phyloP scores from a whole-genome alignment of 805 yeast genomes.

The Spathaspora gorwiae region DNA sequence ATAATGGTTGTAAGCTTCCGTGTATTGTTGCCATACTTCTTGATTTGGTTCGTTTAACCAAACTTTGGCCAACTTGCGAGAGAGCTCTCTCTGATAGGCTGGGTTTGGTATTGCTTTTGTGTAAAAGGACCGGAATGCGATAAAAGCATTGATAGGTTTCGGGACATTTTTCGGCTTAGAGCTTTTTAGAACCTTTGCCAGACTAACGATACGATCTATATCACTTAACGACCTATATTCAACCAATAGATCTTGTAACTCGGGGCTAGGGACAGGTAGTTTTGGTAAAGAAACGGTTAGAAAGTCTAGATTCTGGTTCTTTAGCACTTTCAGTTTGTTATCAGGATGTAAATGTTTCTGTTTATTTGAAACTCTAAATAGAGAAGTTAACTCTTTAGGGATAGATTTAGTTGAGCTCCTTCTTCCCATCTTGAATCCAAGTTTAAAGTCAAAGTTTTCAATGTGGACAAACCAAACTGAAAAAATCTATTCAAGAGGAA shows the following conservation, averaged over 20 bases:
- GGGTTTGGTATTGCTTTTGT: slow-evolving; percentile 17
- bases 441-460: no score
- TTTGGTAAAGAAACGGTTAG: slow-evolving; percentile 9
- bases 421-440: not conserved
- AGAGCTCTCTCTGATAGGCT: slow-evolving; percentile 19
- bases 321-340: not conserved
- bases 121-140: slow-evolving; percentile 27
- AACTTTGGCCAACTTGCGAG: slow-evolving; percentile 17
- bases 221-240: slow-evolving; percentile 7
- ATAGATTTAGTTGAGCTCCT: not conserved
- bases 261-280: slow-evolving; percentile 11
- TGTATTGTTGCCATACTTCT: slow-evolving; percentile 25
- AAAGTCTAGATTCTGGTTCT: not conserved
- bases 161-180: slow-evolving; percentile 3
- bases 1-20: slow-evolving; percentile 21
- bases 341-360: not conserved
- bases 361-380: slow-evolving; percentile 2
- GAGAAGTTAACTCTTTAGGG: slow-evolving; percentile 2
- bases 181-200: not conserved
- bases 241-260: slow-evolving; percentile 7
- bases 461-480: no score
- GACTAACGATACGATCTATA: not conserved
- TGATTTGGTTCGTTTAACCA: slow-evolving; percentile 24
- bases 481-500: no score
- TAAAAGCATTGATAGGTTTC: slow-evolving; percentile 22